Conservation (phyloP, 1,284 basidiomycete species). For the Stygiomarasmius scandens region DNA sequence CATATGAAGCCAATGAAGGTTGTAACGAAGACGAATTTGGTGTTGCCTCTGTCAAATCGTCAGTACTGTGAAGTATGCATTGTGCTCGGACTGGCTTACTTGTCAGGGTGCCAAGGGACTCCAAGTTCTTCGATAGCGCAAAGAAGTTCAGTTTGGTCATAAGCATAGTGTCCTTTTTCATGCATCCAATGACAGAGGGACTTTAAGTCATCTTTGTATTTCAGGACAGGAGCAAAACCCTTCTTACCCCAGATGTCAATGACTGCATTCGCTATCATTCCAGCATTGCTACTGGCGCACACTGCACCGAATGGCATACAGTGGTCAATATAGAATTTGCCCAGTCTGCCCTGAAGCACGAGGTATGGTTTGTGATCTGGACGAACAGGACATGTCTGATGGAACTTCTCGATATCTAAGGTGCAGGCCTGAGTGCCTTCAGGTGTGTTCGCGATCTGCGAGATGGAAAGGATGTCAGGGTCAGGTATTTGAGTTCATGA, state of each 20-base stretch:
- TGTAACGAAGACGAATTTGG: background rate
- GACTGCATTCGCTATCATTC: constrained; percentile 20
- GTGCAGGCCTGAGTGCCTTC: constrained; percentile 24
- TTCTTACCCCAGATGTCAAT: constrained; percentile 21
- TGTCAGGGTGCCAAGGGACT: constrained; percentile 4
- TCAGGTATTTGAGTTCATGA: too few relatives aligned
- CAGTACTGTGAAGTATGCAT: too few relatives aligned
- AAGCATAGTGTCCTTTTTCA: constrained; percentile 13
- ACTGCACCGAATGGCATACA: constrained; percentile 20
- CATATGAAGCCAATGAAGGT: constrained; percentile 6
- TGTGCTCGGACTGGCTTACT: too few relatives aligned
- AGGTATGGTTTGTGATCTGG: constrained; percentile 19
- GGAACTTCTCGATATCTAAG: constrained; percentile 22
- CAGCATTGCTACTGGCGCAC: constrained; percentile 20
- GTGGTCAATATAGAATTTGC: too few relatives aligned
- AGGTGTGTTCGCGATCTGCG: constrained; percentile 21
- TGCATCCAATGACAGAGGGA: constrained; percentile 7
- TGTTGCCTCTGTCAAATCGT: too few relatives aligned
- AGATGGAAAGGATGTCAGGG: background rate
- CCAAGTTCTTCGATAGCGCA: background rate
- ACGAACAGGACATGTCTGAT: constrained; percentile 16
- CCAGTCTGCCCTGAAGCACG: constrained; percentile 13
- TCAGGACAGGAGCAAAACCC: constrained; percentile 3
- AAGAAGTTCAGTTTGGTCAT: background rate
- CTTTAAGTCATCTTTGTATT: constrained; percentile 33